These are phyloP conservation scores for Mortierella polycephala DNA, from an alignment of 371 early-diverging fungal genomes.

Conservation along the genomic window DNA sequence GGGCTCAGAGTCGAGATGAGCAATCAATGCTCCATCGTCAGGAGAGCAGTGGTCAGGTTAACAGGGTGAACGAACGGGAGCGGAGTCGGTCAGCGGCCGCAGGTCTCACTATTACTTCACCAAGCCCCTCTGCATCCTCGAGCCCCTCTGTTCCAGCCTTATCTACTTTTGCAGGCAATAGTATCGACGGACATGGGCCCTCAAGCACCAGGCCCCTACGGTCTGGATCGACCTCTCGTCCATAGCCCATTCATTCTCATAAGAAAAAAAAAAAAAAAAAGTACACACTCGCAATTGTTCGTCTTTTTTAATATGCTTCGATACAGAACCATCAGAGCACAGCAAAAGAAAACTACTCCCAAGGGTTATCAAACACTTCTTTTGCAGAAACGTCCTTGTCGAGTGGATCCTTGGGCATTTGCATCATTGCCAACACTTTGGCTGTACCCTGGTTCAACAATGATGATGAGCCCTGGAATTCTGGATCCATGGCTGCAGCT, in stretches of 20 bases:
- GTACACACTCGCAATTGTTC: too few relatives aligned
- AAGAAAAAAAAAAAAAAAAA: too few relatives aligned
- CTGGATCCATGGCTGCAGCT: constrained; percentile 45
- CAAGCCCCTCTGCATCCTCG: neutral
- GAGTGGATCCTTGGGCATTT: constrained; percentile 50
- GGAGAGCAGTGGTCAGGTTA: constrained; percentile 4
- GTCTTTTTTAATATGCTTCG: too few relatives aligned
- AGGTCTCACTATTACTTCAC: constrained; percentile 3
- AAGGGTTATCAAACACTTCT: constrained; percentile 54
- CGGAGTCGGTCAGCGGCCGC: constrained; percentile 17
- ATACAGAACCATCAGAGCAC: too few relatives aligned
- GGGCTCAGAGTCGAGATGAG: constrained; percentile 43
- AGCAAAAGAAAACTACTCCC: constrained; percentile 22
- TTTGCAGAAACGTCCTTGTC: constrained; percentile 50
- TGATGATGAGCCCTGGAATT: constrained; percentile 31
- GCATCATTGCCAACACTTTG: constrained; percentile 51
- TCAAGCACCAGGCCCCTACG: too few relatives aligned
- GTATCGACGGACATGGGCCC: too few relatives aligned
- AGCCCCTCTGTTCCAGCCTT: neutral
- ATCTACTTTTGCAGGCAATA: neutral
- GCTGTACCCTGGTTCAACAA: constrained; percentile 19
- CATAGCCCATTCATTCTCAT: too few relatives aligned
- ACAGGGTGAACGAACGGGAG: constrained; percentile 17
- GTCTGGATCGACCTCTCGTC: too few relatives aligned
- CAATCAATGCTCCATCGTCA: constrained; percentile 11